Percentiles rank a stretch among this genome's conserved stretches.
Conservation (phyloP, 768 basidiomycete genomes). For the Hydnomerulius pinastri region DNA sequence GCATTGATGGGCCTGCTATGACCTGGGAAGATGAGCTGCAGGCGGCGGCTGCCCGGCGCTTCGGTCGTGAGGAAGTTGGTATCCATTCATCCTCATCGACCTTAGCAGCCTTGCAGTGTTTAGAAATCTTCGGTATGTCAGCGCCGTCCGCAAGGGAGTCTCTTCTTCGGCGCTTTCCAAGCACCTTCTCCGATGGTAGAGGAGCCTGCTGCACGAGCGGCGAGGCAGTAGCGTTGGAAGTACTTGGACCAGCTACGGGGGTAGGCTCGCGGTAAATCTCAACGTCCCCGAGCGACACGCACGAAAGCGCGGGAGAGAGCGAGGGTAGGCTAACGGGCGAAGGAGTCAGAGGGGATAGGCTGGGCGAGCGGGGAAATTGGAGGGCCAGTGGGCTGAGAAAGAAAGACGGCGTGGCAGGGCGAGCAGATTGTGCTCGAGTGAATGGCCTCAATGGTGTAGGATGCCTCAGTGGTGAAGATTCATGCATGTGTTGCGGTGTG, state of each 20-base stretch:
- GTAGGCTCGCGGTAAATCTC: not conserved
- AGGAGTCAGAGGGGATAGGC: not conserved
- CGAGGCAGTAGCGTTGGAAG: not conserved
- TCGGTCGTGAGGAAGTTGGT: constrained; percentile 6
- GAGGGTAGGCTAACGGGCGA: not conserved
- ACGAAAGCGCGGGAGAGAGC: not conserved
- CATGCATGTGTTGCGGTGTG: not conserved
- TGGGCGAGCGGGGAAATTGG: not conserved
- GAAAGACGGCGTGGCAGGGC: not conserved
- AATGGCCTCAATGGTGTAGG: not conserved
- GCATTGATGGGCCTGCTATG: not conserved
- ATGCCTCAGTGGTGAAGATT: not conserved
- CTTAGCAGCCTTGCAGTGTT: constrained; percentile 13
- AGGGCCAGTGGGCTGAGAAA: not conserved
- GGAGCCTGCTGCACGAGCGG: not conserved
- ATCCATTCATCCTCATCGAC: constrained; percentile 26
- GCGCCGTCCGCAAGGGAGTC: constrained; percentile 3
- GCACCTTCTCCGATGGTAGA: not conserved
- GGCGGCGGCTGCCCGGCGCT: not conserved
- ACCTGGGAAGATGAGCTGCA: not conserved
- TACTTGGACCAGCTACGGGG: not conserved
- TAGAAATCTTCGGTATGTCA: not conserved
- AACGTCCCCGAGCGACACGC: not conserved
- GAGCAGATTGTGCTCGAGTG: not conserved
- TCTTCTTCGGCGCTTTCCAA: constrained; percentile 14